phyloP scores from a whole-genome alignment of 345 rosid genomes.

The Eucalyptus albens region DNA sequence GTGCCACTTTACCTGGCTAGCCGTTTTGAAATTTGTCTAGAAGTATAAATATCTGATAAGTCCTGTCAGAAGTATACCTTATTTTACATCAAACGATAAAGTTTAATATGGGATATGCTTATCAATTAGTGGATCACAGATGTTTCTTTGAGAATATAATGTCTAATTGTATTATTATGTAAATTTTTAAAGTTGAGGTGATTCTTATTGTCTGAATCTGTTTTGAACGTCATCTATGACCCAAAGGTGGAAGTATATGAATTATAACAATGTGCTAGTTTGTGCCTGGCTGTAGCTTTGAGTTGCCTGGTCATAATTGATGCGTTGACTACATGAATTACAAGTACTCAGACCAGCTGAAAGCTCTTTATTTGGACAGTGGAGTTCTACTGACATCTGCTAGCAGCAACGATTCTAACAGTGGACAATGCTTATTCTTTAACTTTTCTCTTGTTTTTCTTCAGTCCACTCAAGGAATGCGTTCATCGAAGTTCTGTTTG shows the following conservation, averaged over 20 bases:
- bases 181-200: not conserved
- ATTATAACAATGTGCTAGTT: not conserved
- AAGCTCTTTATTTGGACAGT: not conserved
- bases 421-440: not conserved
- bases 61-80: not conserved
- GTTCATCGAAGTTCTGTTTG: slow-evolving; percentile 76
- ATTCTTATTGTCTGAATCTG: not conserved
- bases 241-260: not conserved
- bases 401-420: not conserved
- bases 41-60: not conserved
- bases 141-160: not conserved
- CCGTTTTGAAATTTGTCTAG: not conserved
- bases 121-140: not conserved
- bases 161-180: not conserved
- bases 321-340: not conserved
- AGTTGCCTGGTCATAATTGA: not conserved
- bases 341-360: not conserved
- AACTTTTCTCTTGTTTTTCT: not conserved
- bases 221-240: not conserved
- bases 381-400: not conserved
- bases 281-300: not conserved
- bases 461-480: slow-evolving; percentile 81
- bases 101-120: not conserved
- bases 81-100: not conserved
- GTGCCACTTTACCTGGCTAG: not conserved